Evolutionary conservation across 1,284 basidiomycete species (phyloP).

Genomic region (Cryptococcus depauperatus): DNA sequence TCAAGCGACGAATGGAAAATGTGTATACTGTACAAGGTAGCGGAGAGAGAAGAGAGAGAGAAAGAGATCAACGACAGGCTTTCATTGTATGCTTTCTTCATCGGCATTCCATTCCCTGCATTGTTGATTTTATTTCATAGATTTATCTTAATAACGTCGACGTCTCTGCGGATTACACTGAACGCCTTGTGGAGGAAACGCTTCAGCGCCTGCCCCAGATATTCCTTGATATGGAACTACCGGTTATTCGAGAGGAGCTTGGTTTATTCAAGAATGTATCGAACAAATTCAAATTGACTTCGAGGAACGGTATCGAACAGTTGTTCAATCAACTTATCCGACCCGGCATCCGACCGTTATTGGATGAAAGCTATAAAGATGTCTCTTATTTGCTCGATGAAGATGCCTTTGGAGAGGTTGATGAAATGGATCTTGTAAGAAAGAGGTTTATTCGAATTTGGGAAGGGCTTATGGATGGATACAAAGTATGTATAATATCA

Average conservation of each 20-base stretch:
- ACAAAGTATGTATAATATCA: slow-evolving; percentile 54
- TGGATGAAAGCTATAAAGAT: slow-evolving; percentile 82
- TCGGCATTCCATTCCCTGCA: background rate
- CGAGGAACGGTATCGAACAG: slow-evolving; percentile 76
- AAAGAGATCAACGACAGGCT: slow-evolving; percentile 64
- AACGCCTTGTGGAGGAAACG: slow-evolving; percentile 66
- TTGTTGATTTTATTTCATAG: slow-evolving; percentile 45
- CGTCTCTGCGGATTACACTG: slow-evolving; percentile 74
- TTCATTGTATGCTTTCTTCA: slow-evolving; percentile 61
- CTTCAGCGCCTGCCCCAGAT: slow-evolving; percentile 56
- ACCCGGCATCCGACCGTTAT: slow-evolving; percentile 70
- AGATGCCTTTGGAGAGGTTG: slow-evolving; percentile 69
- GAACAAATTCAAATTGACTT: slow-evolving; percentile 55
- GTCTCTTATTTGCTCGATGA: slow-evolving; percentile 83
- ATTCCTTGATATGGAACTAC: slow-evolving; percentile 58
- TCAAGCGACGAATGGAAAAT: slow-evolving; percentile 74
- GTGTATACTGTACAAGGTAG: slow-evolving; percentile 57
- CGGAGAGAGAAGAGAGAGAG: slow-evolving; percentile 50
- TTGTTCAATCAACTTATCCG: slow-evolving; percentile 87
- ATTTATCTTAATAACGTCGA: slow-evolving; percentile 83
- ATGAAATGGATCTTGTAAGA: slow-evolving; percentile 73
- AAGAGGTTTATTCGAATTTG: slow-evolving; percentile 80
- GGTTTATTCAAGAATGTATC: slow-evolving; percentile 40
- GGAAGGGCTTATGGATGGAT: slow-evolving; percentile 74
- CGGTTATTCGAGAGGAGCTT: slow-evolving; percentile 30